Conservation (phyloP, 2,329 filamentous ascomycete species). For the Penicillium brevicompactum region DNA sequence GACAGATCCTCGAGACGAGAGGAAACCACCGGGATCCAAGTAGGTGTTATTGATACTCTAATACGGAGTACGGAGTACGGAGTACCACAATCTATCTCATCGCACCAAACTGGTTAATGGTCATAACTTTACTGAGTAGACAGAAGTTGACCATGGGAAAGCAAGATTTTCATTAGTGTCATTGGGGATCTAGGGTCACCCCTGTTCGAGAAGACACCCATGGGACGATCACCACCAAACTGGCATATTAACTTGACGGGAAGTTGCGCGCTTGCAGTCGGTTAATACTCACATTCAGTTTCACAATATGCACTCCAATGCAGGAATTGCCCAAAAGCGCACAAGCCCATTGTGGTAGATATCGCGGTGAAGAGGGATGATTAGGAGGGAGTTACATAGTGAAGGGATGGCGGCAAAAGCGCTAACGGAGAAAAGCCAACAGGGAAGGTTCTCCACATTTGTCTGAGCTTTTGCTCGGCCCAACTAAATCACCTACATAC, state of each 20-base stretch:
- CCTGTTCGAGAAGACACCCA: background rate
- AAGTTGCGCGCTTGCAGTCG: background rate
- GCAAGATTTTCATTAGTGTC: background rate
- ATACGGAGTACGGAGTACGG: no score
- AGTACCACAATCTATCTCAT: no score
- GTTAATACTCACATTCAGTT: background rate
- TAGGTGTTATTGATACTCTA: no score
- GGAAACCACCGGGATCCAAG: background rate
- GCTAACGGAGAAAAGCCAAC: constrained; percentile 6
- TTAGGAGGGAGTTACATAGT: background rate
- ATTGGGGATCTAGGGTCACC: background rate
- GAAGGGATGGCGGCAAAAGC: constrained; percentile 11
- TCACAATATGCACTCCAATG: constrained; percentile 2
- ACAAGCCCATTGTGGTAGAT: constrained; percentile 1
- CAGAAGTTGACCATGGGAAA: background rate
- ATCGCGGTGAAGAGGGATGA: background rate
- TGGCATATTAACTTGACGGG: background rate
- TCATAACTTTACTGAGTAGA: background rate
- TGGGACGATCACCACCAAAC: background rate
- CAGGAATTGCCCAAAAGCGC: background rate
- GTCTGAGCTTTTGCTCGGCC: constrained; percentile 1
- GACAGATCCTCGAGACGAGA: background rate
- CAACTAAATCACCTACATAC: background rate
- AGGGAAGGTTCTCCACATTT: constrained; percentile 1
- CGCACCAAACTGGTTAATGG: background rate